These are phyloP conservation scores for Auricularia sp. DNA, from an alignment of 768 basidiomycete genomes.

Conservation along the genomic window DNA sequence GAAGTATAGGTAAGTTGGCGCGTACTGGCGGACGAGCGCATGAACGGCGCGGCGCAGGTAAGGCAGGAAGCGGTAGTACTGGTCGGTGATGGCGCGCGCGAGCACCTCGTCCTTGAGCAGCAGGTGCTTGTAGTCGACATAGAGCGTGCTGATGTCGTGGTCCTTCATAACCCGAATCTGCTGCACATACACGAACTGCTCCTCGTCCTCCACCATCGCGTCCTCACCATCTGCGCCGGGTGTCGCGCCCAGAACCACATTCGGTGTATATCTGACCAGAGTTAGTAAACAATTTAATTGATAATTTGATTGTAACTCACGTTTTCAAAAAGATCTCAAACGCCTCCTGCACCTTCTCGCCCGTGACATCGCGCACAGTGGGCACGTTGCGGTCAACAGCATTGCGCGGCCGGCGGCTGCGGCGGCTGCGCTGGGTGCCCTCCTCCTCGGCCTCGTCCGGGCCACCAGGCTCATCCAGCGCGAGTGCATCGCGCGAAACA, in stretches of 20 bases:
- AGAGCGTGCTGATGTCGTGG: slow-evolving; percentile 89
- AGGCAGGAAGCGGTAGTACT: slow-evolving; percentile 95
- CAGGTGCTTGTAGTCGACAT: slow-evolving; percentile 90
- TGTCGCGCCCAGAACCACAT: slow-evolving; percentile 67
- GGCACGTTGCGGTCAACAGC: slow-evolving; percentile 61
- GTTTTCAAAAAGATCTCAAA: slow-evolving; percentile 88
- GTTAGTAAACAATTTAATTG: neutral
- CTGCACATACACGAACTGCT: slow-evolving; percentile 75
- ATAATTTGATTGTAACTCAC: slow-evolving; percentile 36
- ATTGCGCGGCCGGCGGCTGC: slow-evolving; percentile 29
- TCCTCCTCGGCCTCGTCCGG: slow-evolving; percentile 20
- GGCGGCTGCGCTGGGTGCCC: slow-evolving; percentile 31
- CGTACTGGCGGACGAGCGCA: slow-evolving; percentile 80
- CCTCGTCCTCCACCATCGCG: slow-evolving; percentile 35
- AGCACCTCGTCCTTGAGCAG: slow-evolving; percentile 86
- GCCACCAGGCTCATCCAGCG: slow-evolving; percentile 32
- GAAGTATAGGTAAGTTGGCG: slow-evolving; percentile 90
- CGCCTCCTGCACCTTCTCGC: slow-evolving; percentile 87
- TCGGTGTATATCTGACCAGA: slow-evolving; percentile 66
- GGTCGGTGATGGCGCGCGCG: slow-evolving; percentile 84
- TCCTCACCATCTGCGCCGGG: slow-evolving; percentile 62
- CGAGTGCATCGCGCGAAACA: slow-evolving; percentile 19
- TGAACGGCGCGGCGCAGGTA: slow-evolving; percentile 87
- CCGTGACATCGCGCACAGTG: slow-evolving; percentile 85
- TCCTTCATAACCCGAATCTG: slow-evolving; percentile 95